Evolutionary conservation across 2,329 filamentous ascomycete genomes (phyloP).

Genomic region (Colletotrichum chlorophyti): DNA sequence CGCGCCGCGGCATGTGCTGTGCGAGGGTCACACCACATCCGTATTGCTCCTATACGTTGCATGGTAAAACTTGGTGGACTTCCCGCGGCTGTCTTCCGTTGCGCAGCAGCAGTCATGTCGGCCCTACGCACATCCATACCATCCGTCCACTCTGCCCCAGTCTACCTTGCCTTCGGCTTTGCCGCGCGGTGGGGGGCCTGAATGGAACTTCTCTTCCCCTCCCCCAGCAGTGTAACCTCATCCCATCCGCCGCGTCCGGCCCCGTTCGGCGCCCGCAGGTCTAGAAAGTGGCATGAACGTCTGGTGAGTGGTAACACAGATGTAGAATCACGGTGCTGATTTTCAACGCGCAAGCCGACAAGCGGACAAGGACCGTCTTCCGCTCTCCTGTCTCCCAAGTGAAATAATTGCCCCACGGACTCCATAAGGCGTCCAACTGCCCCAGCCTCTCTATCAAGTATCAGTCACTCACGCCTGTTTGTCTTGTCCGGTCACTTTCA

Average conservation of each 20-base stretch:
- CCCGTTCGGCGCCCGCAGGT: conserved; percentile 1
- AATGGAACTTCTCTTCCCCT: not conserved
- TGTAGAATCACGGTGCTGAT: not conserved
- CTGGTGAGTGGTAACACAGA: not conserved
- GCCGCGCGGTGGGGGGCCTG: conserved; percentile 44
- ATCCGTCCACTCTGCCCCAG: not conserved
- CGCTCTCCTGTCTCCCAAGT: not conserved
- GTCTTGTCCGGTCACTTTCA: not conserved
- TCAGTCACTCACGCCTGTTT: not conserved
- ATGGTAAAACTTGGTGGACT: not conserved
- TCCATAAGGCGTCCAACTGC: not conserved
- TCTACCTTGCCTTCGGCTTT: conserved; percentile 28
- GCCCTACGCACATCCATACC: not conserved
- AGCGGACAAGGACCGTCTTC: not conserved
- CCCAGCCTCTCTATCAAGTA: not conserved
- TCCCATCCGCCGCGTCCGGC: not conserved
- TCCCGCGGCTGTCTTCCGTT: not conserved
- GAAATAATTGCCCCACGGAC: not conserved
- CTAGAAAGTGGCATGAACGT: not conserved
- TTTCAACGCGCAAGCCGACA: not conserved
- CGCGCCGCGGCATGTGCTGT: not conserved
- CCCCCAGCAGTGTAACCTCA: not conserved
- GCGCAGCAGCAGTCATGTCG: no score
- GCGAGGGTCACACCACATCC: conserved; percentile 3
- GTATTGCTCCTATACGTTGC: not conserved